Percentiles rank a stretch among this genome's conserved stretches.
Conservation (phyloP, 768 basidiomycete genomes). For the Ephemerocybe angulata region DNA sequence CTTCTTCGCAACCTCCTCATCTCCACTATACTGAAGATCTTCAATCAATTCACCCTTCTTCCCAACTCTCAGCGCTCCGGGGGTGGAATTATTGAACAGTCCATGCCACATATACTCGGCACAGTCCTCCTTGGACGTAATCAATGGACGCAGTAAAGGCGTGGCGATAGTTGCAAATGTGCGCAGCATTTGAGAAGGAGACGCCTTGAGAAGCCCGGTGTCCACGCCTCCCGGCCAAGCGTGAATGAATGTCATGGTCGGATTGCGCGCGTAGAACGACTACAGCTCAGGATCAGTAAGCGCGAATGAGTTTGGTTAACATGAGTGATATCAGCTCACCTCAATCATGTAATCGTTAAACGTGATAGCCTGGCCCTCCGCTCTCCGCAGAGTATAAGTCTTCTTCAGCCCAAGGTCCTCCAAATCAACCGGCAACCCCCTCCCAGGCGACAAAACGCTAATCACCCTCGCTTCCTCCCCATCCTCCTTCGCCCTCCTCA, state of each 20-base stretch:
- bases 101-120: conserved; percentile 36
- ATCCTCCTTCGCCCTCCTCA: conserved; percentile 40
- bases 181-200: background rate
- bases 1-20: conserved; percentile 31
- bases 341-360: conserved; percentile 39
- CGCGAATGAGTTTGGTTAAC: no score
- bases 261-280: no score
- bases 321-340: no score
- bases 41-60: conserved; percentile 30
- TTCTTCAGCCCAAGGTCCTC: conserved; percentile 46
- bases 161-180: no score
- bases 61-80: conserved; percentile 29
- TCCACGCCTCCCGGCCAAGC: no score
- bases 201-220: background rate
- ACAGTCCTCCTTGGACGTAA: conserved; percentile 26
- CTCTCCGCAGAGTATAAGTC: conserved; percentile 22
- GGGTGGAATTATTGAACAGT: conserved; percentile 19
- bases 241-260: no score
- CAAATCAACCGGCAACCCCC: conserved; percentile 34
- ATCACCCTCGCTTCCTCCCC: conserved; percentile 50
- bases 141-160: conserved; percentile 19
- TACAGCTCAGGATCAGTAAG: no score
- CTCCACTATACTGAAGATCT: conserved; percentile 30
- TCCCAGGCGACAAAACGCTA: conserved; percentile 36
- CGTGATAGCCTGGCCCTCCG: conserved; percentile 20